Base-by-base conservation (phyloP, 2,329 filamentous ascomycete species). In the Myrmaecium sp. region DNA sequence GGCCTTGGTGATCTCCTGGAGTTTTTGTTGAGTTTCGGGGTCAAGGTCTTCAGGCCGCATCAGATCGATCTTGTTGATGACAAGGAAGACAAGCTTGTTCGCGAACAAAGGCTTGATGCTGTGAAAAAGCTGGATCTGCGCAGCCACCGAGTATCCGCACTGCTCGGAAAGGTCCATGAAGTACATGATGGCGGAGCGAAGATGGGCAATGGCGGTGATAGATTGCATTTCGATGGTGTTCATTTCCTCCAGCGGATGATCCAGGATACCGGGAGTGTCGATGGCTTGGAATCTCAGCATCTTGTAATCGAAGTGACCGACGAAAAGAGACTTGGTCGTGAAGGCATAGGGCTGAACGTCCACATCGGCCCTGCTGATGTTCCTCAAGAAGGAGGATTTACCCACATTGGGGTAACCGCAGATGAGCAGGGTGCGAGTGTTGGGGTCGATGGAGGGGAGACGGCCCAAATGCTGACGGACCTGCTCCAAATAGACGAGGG, bases 161-260 rank as follows among this genome's bases (percentile, higher is more conserved):
- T 93, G 82, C 62, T 94, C 86, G 13, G 80, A 92, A 34, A 94
- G 63, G 62, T 95, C 86, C 80, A 95, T 93, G 50, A 95, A 95
- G 57, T 95, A 95, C 33, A 95, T 64, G 37, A 98, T 91, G 30
- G 86, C 86, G 21, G 84, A 91, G 43, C 86, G 72, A 48, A 98
- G 64, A 62, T 98, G 91, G 27, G 89, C 89, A 58, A 98, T 93
- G 7, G 91, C 89, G 11, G 86, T 95, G 40, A 98, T 94, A 34
- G 79, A 79, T 63, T 95, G 89, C 82, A 95, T 95, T 58, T 98
- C 89, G 48, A 98, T 98, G 3, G 89, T 95, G 60, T 94, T 93
- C 89, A 95, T 98, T 60, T 95, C 89, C 57, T 95, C 89, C 6
- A 98, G 70, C 18, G 86, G 84, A 52, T 98, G 89, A 43, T 98